A percentile compares a stretch with the other conserved stretches of the same genome.
Conservation (phyloP, 176 grass and related monocot genomes). For the Cenchrus purpureus region DNA sequence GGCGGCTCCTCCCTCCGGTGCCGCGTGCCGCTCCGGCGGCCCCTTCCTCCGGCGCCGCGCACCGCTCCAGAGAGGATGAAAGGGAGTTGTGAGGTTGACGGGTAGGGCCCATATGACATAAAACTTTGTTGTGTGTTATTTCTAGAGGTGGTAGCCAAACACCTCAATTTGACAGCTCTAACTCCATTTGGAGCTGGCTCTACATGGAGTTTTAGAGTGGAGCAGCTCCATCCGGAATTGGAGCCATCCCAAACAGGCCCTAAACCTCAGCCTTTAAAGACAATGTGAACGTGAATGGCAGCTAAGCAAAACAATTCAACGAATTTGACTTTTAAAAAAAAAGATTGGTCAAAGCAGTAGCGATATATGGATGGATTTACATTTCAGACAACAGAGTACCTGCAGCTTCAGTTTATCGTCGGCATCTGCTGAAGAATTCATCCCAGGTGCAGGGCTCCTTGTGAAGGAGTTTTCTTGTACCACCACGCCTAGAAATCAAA, state of each 20-base stretch:
- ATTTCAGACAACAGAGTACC: slow-evolving; percentile 7
- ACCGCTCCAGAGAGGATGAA: no score
- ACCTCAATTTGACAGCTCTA: no score
- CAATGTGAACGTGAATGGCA: background rate
- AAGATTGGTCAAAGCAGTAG: background rate
- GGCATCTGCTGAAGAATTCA: background rate
- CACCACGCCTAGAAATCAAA: background rate
- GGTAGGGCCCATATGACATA: no score
- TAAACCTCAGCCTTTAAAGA: background rate
- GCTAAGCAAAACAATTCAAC: background rate
- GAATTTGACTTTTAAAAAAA: background rate
- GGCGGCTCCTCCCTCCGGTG: no score
- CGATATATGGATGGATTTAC: background rate
- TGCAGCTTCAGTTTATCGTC: background rate
- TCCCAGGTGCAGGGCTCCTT: background rate
- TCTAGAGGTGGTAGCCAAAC: no score
- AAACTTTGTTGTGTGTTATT: no score
- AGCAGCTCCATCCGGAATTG: no score
- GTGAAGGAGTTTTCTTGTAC: background rate
- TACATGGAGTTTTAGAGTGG: no score
- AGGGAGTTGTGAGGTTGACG: no score
- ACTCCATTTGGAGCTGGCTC: no score
- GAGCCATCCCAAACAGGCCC: background rate
- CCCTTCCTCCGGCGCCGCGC: no score
- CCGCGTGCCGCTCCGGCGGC: no score